Evolutionary conservation across 805 yeast species (phyloP), one percentile per base, ranked within the genome.

Genomic region (Yamadazyma nakazawae): DNA sequence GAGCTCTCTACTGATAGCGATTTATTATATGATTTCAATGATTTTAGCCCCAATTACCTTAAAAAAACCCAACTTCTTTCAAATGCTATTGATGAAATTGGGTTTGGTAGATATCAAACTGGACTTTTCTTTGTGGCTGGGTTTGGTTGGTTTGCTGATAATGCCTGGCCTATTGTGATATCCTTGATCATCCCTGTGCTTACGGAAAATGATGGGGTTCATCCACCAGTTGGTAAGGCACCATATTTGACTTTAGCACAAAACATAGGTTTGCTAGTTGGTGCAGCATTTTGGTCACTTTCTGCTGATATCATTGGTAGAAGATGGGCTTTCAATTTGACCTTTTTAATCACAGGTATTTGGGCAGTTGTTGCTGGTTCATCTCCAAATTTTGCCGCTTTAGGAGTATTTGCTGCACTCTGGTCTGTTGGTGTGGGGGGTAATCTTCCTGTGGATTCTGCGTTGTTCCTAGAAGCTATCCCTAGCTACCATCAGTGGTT

Each of bases 61-160:
- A 56, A 52, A 9, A 61, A 62, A 40, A 57, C 64, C 6, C 51
- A 44, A 35, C 35, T 61, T 5, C 34, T 62, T 9, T 41, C 61
- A 3, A 57, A 56, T 44, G 70, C 60, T 16, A 66, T 70, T 25
- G 71, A 68, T 48, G 62, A 60, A 25, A 62, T 68, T 26, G 75
- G 74, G 2, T 70, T 66, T 64, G 75, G 74, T 39, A 61, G 48
- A 52, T 77, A 76, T 54, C 84, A 80, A 51, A 60, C 64, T 43
- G 72, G 77, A 49, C 59, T 79, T 8, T 78, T 80, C 53, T 67
- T 71, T 49, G 63, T 80, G n/a, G 80, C 80, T 24, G 84, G 84
- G 4, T 73, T 78, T 61, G 84, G 84, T 24, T 80, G 80, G 61
- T 74, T 80, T 9, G 79, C 72, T 10, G 74, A 69, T 49, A 69